These are phyloP conservation scores for Exidia glandulosa DNA, from an alignment of 768 basidiomycete species.

Conservation along the genomic window DNA sequence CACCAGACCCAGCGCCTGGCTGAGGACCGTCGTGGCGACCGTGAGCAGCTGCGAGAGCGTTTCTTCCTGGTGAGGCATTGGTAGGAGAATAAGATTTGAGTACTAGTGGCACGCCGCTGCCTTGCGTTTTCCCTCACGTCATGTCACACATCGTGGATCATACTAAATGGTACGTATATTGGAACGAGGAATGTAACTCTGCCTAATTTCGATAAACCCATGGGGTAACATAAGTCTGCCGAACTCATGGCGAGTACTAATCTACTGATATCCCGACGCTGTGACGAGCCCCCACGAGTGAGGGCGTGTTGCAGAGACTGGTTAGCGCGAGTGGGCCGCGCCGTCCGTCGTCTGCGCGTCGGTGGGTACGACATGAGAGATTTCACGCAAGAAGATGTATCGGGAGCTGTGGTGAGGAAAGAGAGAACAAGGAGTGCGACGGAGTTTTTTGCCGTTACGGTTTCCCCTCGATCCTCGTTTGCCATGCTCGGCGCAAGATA, in stretches of 20 bases:
- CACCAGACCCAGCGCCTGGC: conserved; percentile 64
- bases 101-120: conserved; percentile 1
- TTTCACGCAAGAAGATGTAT: not conserved
- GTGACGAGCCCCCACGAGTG: conserved; percentile 22
- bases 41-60: conserved; percentile 44
- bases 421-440: not conserved
- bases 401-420: not conserved
- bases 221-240: conserved; percentile 37
- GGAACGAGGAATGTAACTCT: conserved; percentile 43
- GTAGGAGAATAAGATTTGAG: conserved; percentile 7
- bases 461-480: conserved; percentile 10
- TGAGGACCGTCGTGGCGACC: conserved; percentile 56
- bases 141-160: too few species aligned
- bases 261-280: conserved; percentile 55
- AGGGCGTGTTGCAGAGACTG: conserved; percentile 59
- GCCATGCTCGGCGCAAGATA: conserved; percentile 54
- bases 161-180: conserved; percentile 2
- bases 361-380: not conserved
- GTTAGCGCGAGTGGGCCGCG: conserved; percentile 24
- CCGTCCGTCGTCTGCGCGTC: conserved; percentile 67
- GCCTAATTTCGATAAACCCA: conserved; percentile 74
- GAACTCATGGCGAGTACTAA: conserved; percentile 82
- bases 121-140: too few species aligned
- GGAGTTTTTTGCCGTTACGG: not conserved
- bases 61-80: conserved; percentile 4